Percentiles rank a stretch among this genome's conserved stretches.
phyloP scores from a whole-genome alignment of 257 asterid genomes.

The Nicotiana knightiana region DNA sequence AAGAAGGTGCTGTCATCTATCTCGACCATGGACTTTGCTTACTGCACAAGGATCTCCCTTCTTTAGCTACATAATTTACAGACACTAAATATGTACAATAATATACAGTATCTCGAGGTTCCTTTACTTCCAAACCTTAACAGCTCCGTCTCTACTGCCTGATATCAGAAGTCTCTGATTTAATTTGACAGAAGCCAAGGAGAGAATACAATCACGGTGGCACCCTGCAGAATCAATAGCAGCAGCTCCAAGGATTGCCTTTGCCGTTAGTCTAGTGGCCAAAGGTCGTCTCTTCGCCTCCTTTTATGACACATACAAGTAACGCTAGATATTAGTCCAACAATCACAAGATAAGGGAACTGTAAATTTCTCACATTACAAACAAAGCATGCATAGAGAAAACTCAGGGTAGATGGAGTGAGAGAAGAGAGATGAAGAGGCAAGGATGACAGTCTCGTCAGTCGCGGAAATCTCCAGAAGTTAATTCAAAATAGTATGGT shows the following conservation, averaged over 20 bases:
- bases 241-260: slow-evolving; percentile 74
- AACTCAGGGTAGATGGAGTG: too few relatives aligned
- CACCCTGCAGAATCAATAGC: slow-evolving; percentile 95
- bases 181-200: slow-evolving; percentile 83
- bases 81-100: neutral
- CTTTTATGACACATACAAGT: slow-evolving; percentile 27
- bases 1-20: too few relatives aligned
- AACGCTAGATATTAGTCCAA: slow-evolving; percentile 5
- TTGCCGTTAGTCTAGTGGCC: slow-evolving; percentile 57
- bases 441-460: too few relatives aligned
- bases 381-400: too few relatives aligned
- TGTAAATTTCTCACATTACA: too few relatives aligned
- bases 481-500: too few relatives aligned
- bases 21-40: too few relatives aligned
- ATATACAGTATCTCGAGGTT: slow-evolving; percentile 4
- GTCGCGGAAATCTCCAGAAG: too few relatives aligned
- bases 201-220: slow-evolving; percentile 85
- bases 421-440: too few relatives aligned
- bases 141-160: slow-evolving; percentile 94
- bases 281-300: slow-evolving; percentile 78
- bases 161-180: slow-evolving; percentile 96
- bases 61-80: neutral
- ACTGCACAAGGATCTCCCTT: too few relatives aligned
- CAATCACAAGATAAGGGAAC: neutral
- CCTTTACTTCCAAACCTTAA: slow-evolving; percentile 94